These are phyloP conservation scores for Cladobotryum mycophilum DNA, from an alignment of 2,329 filamentous ascomycete genomes.

Conservation along the genomic window DNA sequence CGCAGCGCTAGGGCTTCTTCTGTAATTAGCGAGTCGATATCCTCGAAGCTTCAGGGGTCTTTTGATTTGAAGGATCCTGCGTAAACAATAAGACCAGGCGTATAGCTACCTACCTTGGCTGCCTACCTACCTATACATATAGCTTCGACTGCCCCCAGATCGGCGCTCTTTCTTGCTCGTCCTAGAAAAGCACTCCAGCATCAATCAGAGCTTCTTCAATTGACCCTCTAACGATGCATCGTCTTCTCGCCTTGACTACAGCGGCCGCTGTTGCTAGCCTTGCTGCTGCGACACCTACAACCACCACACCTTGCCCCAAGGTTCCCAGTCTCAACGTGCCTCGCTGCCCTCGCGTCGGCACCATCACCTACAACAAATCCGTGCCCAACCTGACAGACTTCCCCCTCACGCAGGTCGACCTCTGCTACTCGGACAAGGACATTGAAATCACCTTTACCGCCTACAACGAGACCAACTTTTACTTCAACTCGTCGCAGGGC, in stretches of 20 bases:
- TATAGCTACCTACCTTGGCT: background rate
- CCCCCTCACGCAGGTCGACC: conserved; percentile 37
- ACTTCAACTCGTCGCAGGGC: conserved; percentile 35
- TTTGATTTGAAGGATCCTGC: background rate
- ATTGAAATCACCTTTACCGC: conserved; percentile 40
- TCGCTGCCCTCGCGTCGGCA: conserved; percentile 30
- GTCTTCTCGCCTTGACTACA: conserved; percentile 2
- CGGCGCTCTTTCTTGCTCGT: too few relatives aligned
- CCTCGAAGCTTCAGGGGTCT: background rate
- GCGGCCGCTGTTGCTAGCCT: conserved; percentile 5
- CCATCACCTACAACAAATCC: conserved; percentile 33
- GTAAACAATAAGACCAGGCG: background rate
- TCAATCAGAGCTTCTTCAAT: background rate
- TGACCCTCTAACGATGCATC: conserved; percentile 1
- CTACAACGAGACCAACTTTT: conserved; percentile 40
- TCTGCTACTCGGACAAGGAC: conserved; percentile 39
- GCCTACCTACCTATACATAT: background rate
- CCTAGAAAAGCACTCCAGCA: too few relatives aligned
- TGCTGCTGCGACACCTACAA: conserved; percentile 2
- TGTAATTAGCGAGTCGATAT: too few relatives aligned
- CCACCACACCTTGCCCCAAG: background rate
- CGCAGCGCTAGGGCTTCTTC: background rate
- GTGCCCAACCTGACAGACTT: conserved; percentile 37
- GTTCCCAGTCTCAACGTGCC: conserved; percentile 31
- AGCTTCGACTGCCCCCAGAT: background rate